These are phyloP conservation scores for Tolypocladium guangdongense DNA, from an alignment of 2,329 filamentous ascomycete species.

Conservation along the genomic window DNA sequence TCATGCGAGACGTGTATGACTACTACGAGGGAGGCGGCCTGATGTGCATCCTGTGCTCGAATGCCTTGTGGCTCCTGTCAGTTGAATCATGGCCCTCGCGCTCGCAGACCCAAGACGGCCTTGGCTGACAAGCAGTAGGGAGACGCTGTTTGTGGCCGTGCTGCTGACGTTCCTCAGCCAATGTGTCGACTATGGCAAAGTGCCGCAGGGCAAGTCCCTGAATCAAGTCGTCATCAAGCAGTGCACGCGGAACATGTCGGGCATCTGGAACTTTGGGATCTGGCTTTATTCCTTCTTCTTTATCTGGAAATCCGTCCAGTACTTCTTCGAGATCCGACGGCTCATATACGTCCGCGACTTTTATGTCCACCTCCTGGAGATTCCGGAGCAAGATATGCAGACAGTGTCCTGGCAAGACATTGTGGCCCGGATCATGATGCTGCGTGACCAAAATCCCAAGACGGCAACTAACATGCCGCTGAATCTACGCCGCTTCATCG, in stretches of 20 bases:
- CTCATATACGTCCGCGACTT: conserved; percentile 75
- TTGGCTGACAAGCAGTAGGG: conserved; percentile 33
- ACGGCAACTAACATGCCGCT: conserved; percentile 51
- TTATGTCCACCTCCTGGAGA: conserved; percentile 70
- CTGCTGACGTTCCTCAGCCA: conserved; percentile 77
- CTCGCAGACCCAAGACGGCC: not conserved
- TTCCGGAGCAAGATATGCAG: conserved; percentile 77
- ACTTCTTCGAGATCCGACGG: conserved; percentile 61
- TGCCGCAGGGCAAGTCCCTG: conserved; percentile 53
- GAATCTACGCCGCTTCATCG: conserved; percentile 47
- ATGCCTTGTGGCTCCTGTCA: conserved; percentile 62
- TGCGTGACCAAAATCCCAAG: conserved; percentile 78
- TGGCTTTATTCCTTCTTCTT: conserved; percentile 84
- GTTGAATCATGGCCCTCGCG: conserved; percentile 17
- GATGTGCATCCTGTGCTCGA: conserved; percentile 69
- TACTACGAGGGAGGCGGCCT: conserved; percentile 79
- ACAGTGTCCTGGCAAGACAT: conserved; percentile 91
- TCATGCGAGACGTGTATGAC: conserved; percentile 73
- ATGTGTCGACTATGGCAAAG: conserved; percentile 70
- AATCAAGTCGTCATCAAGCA: conserved; percentile 52
- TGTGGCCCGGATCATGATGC: conserved; percentile 71
- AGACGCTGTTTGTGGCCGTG: conserved; percentile 70
- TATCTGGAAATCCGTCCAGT: conserved; percentile 67
- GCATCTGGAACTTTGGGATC: conserved; percentile 63
- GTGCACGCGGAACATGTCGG: conserved; percentile 67